These are phyloP conservation scores for Trichosporon sp. DNA, from an alignment of 1,284 basidiomycete species.

Conservation along the genomic window DNA sequence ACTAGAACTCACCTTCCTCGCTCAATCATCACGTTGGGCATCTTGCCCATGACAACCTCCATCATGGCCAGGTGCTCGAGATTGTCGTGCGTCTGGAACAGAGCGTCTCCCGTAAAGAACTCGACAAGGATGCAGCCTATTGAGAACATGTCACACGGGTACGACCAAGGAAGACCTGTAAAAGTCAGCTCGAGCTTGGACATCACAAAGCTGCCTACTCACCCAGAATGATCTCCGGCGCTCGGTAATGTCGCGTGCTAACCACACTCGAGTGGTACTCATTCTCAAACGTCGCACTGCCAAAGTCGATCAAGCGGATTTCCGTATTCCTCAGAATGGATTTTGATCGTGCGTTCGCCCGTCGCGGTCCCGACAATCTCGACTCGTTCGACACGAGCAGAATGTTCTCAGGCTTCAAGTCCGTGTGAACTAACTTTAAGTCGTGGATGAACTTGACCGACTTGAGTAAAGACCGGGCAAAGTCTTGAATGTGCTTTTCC, in stretches of 20 bases:
- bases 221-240: constrained; percentile 98
- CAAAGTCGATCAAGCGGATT: constrained; percentile 95
- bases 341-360: constrained; percentile 25
- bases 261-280: constrained; percentile 99
- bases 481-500: constrained; percentile 89
- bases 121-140: constrained; percentile 98
- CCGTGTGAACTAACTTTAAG: constrained; percentile 89
- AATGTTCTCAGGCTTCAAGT: constrained; percentile 98
- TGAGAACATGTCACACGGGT: constrained; percentile 97
- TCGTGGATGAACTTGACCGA: constrained; percentile 94
- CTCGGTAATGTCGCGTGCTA: constrained; percentile 95
- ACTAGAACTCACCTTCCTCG: constrained; percentile 47
- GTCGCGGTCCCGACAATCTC: constrained; percentile 38
- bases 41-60: constrained; percentile 97
- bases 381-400: constrained; percentile 82
- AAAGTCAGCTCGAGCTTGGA: background rate
- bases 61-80: constrained; percentile 99
- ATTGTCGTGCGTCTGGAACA: constrained; percentile 99
- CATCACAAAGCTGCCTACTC: constrained; percentile 32
- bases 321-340: constrained; percentile 73
- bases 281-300: constrained; percentile 94
- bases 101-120: constrained; percentile 93
- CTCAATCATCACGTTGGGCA: constrained; percentile 71
- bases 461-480: constrained; percentile 83
- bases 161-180: constrained; percentile 92